These are phyloP conservation scores for Meripilus lineatus DNA, from an alignment of 1,284 basidiomycete species.

Conservation along the genomic window DNA sequence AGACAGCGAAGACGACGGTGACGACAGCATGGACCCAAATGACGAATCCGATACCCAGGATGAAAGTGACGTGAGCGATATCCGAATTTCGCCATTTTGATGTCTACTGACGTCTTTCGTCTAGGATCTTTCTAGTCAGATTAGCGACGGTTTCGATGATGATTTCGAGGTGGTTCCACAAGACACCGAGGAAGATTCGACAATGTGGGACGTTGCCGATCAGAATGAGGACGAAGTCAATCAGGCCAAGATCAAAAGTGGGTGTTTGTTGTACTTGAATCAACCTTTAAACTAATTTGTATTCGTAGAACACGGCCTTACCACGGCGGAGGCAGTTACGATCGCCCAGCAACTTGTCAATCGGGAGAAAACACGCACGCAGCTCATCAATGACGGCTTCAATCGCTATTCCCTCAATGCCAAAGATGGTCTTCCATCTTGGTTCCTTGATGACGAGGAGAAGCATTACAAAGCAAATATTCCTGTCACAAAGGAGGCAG, in stretches of 20 bases:
- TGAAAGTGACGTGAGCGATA: slow-evolving; percentile 13
- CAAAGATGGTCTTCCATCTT: slow-evolving; percentile 88
- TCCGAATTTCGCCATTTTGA: no score
- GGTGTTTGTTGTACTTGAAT: slow-evolving; percentile 19
- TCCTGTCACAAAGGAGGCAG: slow-evolving; percentile 95
- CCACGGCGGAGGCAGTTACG: slow-evolving; percentile 89
- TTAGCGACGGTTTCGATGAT: slow-evolving; percentile 30
- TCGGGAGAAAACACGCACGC: slow-evolving; percentile 82
- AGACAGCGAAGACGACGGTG: slow-evolving; percentile 35
- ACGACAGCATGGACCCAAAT: no score
- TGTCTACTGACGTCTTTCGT: background rate
- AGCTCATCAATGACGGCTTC: slow-evolving; percentile 94
- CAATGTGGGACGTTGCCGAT: slow-evolving; percentile 81
- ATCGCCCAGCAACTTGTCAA: slow-evolving; percentile 93
- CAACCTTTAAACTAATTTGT: slow-evolving; percentile 7
- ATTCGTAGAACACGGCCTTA: slow-evolving; percentile 72
- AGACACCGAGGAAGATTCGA: slow-evolving; percentile 47
- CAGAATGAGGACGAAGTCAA: slow-evolving; percentile 78
- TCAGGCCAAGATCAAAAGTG: slow-evolving; percentile 69
- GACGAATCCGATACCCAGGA: slow-evolving; percentile 20
- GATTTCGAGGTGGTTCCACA: slow-evolving; percentile 77
- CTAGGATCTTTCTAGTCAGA: slow-evolving; percentile 9
- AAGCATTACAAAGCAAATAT: slow-evolving; percentile 94
- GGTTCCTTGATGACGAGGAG: slow-evolving; percentile 97
- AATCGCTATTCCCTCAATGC: slow-evolving; percentile 89